Evolutionary conservation across 805 yeast genomes (phyloP), one percentile per base, ranked within the genome.

Genomic region (Schwanniomyces polymorphus): DNA sequence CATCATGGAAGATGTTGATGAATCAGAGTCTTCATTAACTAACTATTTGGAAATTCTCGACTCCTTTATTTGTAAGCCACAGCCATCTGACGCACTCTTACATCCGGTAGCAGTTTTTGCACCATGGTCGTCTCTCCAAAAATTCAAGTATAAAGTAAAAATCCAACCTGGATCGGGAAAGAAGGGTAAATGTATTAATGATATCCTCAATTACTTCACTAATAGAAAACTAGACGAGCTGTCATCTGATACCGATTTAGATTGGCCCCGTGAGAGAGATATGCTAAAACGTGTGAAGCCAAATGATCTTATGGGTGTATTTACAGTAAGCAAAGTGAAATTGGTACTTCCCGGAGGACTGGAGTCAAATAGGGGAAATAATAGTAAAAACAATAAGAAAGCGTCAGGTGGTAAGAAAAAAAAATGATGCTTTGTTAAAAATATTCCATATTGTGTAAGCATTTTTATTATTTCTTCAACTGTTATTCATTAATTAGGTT

Each of bases 41-140:
- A 60, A 70, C 38, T 74, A 71, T 51, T 62, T 74, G 44, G 72
- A 72, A 38, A 76, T 78, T 27, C 61, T 75, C 6, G 84, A 79
- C 54, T 59, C 73, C 3, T 62, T 80, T 23, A 58, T 78, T 21
- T 47, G 72, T 12, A 74, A 77, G 28, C 83, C 84, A 1, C 61
- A 66, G 9, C 58, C 68, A 26, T 60, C 68, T 1, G 96, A 88
- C 58, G 68, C 58, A 2, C 69, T 88, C 9, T 57, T 74, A 9
- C 88, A 83, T 47, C 82, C 87, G 6, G 78, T 92, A 10, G 95
- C 97, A 0, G 83, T 89, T 16, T 92, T 91, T 75, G 97, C 94
- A 0, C 99, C 99, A 2, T 94, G 97, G 97, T 67, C 80, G 10
- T 78, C 97, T 0, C 64, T 94, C 52, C 76, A 72, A 49, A 86